Percentiles rank a stretch among this genome's conserved stretches.
Evolutionary conservation across 2,329 filamentous ascomycete species (phyloP).

Genomic region (Emericellopsis cladophorae): DNA sequence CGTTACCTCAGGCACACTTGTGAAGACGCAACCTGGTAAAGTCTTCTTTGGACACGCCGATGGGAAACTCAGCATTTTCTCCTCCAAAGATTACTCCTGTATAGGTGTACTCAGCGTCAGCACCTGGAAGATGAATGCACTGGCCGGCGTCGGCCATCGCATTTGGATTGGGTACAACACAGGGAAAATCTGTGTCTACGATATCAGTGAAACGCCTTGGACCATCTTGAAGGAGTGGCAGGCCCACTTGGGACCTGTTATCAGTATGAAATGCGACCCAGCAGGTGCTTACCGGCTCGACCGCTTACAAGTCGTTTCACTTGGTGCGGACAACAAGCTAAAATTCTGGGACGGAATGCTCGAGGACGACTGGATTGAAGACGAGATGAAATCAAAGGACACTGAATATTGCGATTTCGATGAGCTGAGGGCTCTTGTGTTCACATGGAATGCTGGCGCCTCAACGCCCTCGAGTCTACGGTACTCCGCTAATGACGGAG

Average conservation of each 20-base stretch:
- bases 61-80: conserved; percentile 92
- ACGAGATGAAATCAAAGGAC: conserved; percentile 75
- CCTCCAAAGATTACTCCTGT: conserved; percentile 61
- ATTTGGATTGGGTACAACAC: conserved; percentile 94
- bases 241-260: conserved; percentile 73
- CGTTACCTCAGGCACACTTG: conserved; percentile 69
- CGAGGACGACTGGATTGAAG: conserved; percentile 89
- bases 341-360: conserved; percentile 86
- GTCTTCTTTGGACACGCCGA: conserved; percentile 88
- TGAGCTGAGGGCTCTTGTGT: conserved; percentile 63
- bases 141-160: conserved; percentile 68
- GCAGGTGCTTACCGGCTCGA: conserved; percentile 79
- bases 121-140: conserved; percentile 85
- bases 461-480: conserved; percentile 76
- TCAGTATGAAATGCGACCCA: conserved; percentile 63
- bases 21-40: conserved; percentile 62
- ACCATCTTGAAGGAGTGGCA: conserved; percentile 87
- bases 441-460: conserved; percentile 98
- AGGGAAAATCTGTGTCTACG: conserved; percentile 87
- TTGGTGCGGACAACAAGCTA: conserved; percentile 78
- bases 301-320: conserved; percentile 69
- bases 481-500: conserved; percentile 54
- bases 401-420: conserved; percentile 76
- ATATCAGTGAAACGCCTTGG: conserved; percentile 75
- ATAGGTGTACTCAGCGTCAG: conserved; percentile 75